Evolutionary conservation across 768 basidiomycete genomes (phyloP).

Genomic region (Tulasnella sp.): DNA sequence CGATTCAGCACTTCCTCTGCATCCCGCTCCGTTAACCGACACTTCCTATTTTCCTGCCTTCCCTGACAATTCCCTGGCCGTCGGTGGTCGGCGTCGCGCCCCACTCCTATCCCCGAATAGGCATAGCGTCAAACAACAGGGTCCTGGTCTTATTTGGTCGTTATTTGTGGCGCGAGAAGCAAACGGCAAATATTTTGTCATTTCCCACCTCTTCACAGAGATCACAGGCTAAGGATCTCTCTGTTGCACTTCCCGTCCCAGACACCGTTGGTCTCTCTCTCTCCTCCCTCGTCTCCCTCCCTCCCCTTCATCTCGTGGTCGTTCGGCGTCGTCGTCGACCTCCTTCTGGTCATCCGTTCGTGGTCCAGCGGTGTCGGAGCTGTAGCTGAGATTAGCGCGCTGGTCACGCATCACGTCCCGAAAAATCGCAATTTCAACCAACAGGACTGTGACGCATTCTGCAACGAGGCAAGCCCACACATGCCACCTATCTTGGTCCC

Average conservation of each 20-base stretch:
- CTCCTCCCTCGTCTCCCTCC: not conserved
- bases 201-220: not conserved
- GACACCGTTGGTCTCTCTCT: not conserved
- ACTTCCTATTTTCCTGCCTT: not conserved
- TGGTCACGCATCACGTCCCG: slow-evolving; percentile 9
- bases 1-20: not conserved
- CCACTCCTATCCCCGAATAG: not conserved
- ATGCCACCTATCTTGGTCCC: not conserved
- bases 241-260: slow-evolving; percentile 5
- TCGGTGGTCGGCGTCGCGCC: not conserved
- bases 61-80: not conserved
- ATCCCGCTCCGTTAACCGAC: slow-evolving; percentile 2
- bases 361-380: not conserved
- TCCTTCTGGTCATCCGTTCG: not conserved
- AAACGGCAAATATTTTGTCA: not conserved
- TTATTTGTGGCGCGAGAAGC: slow-evolving; percentile 11
- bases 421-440: slow-evolving; percentile 16
- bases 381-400: not conserved
- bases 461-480: slow-evolving; percentile 19
- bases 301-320: not conserved
- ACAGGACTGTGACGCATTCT: slow-evolving; percentile 11
- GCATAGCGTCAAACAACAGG: not conserved
- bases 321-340: not conserved
- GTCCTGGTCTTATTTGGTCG: not conserved
- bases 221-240: not conserved